Evolutionary conservation across 192 early-diverging fungal species (phyloP).

Genomic region (Diversispora epigaea): DNA sequence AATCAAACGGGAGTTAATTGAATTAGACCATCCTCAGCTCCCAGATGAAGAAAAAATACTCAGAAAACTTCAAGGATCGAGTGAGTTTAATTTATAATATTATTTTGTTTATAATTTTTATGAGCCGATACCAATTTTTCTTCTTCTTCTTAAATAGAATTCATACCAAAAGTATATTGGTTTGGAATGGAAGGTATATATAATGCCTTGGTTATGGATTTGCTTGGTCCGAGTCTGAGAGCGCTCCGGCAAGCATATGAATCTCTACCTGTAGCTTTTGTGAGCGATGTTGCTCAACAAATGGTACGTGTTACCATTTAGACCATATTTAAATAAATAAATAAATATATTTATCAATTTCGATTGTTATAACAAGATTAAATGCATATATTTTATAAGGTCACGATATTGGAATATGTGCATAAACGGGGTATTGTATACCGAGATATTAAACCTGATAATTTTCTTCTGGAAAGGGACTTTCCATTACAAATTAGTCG

Average conservation of each 20-base stretch:
- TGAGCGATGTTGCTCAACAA: constrained; percentile 53
- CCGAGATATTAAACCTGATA: constrained; percentile 65
- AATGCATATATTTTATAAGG: constrained; percentile 15
- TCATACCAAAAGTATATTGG: constrained; percentile 54
- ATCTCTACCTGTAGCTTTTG: constrained; percentile 44
- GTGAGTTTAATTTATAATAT: constrained; percentile 40
- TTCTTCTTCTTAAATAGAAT: constrained; percentile 34
- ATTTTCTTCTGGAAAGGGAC: constrained; percentile 56
- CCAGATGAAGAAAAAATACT: constrained; percentile 51
- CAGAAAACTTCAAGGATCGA: constrained; percentile 44
- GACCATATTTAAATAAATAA: not conserved
- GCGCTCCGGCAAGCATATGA: constrained; percentile 43
- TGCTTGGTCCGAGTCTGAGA: constrained; percentile 59
- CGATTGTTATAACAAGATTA: not conserved
- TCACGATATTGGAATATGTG: constrained; percentile 49
- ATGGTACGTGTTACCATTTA: constrained; percentile 43
- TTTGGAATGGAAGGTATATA: constrained; percentile 51
- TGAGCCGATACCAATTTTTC: constrained; percentile 1
- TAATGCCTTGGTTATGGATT: constrained; percentile 54
- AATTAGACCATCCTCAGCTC: constrained; percentile 47
- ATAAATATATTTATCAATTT: not conserved
- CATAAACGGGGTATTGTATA: constrained; percentile 62
- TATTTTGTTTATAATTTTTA: constrained; percentile 15
- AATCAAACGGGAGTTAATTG: constrained; percentile 50
- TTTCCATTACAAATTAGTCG: constrained; percentile 33